Conservation (phyloP, 106 monocot genomes). For the Alisma plantagoaquatica region DNA sequence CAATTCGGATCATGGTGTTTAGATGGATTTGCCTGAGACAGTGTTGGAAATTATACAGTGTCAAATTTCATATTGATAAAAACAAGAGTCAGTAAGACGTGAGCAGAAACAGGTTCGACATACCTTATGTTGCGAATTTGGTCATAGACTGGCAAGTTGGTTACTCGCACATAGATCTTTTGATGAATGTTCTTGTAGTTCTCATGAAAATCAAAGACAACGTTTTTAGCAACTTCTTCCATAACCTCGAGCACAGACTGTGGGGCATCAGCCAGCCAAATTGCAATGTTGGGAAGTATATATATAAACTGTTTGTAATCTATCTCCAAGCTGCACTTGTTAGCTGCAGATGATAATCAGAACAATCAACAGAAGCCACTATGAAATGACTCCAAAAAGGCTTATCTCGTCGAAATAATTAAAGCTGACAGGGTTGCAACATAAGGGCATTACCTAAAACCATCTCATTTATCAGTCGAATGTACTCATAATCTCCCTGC, state of each 20-base stretch:
- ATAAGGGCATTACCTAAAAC: slow-evolving; percentile 53
- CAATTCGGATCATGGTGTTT: slow-evolving; percentile 98
- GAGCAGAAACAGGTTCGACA: neutral
- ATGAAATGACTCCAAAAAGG: neutral
- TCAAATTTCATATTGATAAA: neutral
- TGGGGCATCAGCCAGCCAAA: slow-evolving; percentile 99
- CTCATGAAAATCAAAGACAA: slow-evolving; percentile 82
- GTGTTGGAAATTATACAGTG: no score
- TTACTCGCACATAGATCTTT: slow-evolving; percentile 84
- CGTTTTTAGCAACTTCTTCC: slow-evolving; percentile 92
- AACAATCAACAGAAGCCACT: neutral
- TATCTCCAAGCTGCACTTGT: slow-evolving; percentile 96
- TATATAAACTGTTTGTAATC: slow-evolving; percentile 98
- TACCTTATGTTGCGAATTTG: slow-evolving; percentile 98
- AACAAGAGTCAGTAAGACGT: neutral
- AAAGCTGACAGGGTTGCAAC: no score
- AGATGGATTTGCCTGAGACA: slow-evolving; percentile 84
- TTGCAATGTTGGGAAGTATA: slow-evolving; percentile 91
- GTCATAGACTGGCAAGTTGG: slow-evolving; percentile 95
- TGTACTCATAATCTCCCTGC: slow-evolving; percentile 78
- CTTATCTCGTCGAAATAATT: neutral
- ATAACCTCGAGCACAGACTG: slow-evolving; percentile 98
- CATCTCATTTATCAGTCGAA: slow-evolving; percentile 87
- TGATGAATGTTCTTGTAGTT: slow-evolving; percentile 96
- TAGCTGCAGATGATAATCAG: slow-evolving; percentile 40